Evolutionary conservation across 1,139 yeast genomes (phyloP), one percentile per base, ranked within the genome.

Genomic region (Debaryomycetaceae sp.): DNA sequence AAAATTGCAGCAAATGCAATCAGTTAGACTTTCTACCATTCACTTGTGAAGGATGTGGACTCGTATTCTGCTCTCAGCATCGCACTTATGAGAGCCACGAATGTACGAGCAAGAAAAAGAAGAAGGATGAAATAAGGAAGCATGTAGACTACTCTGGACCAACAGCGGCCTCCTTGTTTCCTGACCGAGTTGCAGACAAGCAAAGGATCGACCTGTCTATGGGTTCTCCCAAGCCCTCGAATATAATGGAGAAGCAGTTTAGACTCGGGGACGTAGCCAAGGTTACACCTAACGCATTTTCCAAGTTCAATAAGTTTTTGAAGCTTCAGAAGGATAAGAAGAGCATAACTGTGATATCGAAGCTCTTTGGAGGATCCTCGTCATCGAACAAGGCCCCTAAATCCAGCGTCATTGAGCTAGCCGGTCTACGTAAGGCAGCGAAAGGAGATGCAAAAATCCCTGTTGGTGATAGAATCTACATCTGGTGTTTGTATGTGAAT

Each of bases 11-110:
- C 29, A 72, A 73, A 43, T 86, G 95, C 60, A 70, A 79, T 42
- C 80, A 76, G 53, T 61, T 84, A 5, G 95, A 86, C 56, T 85
- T 85, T 55, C 65, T 86, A 33, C 91, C 95, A 1, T 84, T 81
- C 60, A 69, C 67, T 36, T 86, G 95, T 60, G 75, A 75, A 36
- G 64, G 60, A 42, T 85, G 93, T 57, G 63, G 74, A 13, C 59
- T 63, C n/a, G 69, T 75, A 2, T 84, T 70, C 53, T 86, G 95
- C 58, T 66, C 77, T 1, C 69, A 73, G 29, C 93, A 85, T 59
- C 62, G 89, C 44, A 58, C 65, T 3, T 62, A 69, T 39, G 78
- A 73, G 36, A 53, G 62, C 9, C 87, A 81, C 54, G 59, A 66
- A 14, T 82, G 87, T 54, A 52, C 61, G 1, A 65, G 62, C 8